Percentiles rank a stretch among this genome's conserved stretches.
phyloP scores from a whole-genome alignment of 1,139 yeast genomes.

The Hyphopichia khmerensis region DNA sequence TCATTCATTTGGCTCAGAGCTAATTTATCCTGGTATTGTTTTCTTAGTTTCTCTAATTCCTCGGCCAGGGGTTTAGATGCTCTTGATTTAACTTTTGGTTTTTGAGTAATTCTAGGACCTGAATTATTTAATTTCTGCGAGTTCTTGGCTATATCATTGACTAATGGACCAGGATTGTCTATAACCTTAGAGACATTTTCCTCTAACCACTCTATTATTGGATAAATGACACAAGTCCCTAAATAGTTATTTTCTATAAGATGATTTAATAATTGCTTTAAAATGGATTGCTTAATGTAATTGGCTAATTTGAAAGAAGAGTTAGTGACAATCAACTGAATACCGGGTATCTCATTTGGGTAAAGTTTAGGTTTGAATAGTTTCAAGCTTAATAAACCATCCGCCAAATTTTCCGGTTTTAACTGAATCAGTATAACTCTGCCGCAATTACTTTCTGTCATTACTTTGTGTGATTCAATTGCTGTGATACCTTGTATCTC shows the following conservation, averaged over 20 bases:
- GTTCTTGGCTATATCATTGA: constrained; percentile 27
- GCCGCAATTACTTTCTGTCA: constrained; percentile 18
- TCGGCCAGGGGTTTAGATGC: background rate
- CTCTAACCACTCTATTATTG: constrained; percentile 73
- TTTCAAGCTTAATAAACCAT: constrained; percentile 43
- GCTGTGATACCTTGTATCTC: constrained; percentile 71
- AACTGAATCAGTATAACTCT: constrained; percentile 31
- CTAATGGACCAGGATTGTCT: constrained; percentile 72
- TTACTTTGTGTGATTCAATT: constrained; percentile 39
- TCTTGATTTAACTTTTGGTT: background rate
- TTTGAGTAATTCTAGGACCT: too few relatives aligned
- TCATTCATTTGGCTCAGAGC: constrained; percentile 14
- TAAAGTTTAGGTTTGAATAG: constrained; percentile 53
- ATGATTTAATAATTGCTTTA: constrained; percentile 46
- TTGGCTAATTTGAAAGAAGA: constrained; percentile 57
- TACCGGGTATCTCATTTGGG: constrained; percentile 63
- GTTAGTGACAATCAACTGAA: constrained; percentile 52
- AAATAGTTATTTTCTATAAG: constrained; percentile 40
- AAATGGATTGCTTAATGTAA: constrained; percentile 68
- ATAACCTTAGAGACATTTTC: constrained; percentile 57
- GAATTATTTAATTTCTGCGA: background rate
- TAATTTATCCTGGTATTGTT: constrained; percentile 17
- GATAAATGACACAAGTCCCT: constrained; percentile 70
- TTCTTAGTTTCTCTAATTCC: constrained; percentile 24
- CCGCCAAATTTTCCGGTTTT: constrained; percentile 27